A percentile compares a stretch with the other conserved stretches of the same genome.
phyloP scores from a whole-genome alignment of 2,329 filamentous ascomycete genomes.

The Xylariomycetidae sp. region DNA sequence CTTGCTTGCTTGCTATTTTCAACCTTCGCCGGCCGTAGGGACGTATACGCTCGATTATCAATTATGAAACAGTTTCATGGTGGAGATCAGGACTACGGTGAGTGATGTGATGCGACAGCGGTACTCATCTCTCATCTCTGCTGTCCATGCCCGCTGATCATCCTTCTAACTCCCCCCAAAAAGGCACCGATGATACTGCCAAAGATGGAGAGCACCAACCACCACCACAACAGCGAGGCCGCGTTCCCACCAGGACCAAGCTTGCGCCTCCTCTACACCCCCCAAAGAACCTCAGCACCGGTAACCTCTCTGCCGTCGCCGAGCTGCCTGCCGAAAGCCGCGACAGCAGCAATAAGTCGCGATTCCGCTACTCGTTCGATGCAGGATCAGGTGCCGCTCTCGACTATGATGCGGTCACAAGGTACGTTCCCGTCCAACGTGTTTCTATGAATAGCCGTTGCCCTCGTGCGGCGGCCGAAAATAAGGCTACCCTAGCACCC shows the following conservation, averaged over 20 bases:
- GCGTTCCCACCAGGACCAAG: constrained; percentile 34
- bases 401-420: constrained; percentile 68
- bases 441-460: too few species aligned
- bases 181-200: constrained; percentile 39
- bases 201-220: constrained; percentile 32
- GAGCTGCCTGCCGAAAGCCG: too few species aligned
- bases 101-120: constrained; percentile 14
- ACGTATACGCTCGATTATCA: too few species aligned
- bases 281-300: constrained; percentile 63
- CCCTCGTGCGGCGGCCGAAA: too few species aligned
- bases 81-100: constrained; percentile 39
- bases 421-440: constrained; percentile 46
- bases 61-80: constrained; percentile 43
- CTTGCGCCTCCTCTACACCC: constrained; percentile 45
- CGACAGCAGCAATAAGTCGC: constrained; percentile 45
- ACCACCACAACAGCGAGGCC: constrained; percentile 25
- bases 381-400: constrained; percentile 52
- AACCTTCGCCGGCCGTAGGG: too few species aligned
- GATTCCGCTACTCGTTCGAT: constrained; percentile 74
- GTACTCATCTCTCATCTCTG: not conserved
- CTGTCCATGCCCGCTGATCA: constrained; percentile 6
- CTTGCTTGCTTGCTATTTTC: constrained; percentile 3
- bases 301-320: constrained; percentile 48
- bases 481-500: too few species aligned
- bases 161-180: constrained; percentile 7